Evolutionary conservation across 768 basidiomycete species (phyloP), one percentile per base, ranked within the genome.

Genomic region (Leucosporidium creatinivorum): DNA sequence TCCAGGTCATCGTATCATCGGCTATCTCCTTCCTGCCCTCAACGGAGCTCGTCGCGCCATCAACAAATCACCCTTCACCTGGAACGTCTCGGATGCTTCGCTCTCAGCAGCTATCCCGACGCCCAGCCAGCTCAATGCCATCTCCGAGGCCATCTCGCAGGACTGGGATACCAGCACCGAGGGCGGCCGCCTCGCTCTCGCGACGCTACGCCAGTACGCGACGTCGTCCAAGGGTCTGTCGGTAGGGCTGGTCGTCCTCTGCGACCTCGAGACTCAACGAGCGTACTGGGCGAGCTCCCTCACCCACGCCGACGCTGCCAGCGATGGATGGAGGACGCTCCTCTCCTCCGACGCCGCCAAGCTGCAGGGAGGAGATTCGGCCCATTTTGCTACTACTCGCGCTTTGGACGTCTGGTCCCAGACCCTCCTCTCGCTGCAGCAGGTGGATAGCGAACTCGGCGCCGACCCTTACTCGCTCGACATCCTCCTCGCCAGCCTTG

Each of bases 41-140:
- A 90, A 93, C 77, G 92, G 92, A 10, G 80, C 93, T 33, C 90
- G 91, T 76, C 85, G 92, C 47, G 90, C 92, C 8, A 84, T 92
- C 67, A 89, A 85, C 55, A 89, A 89, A 5, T 87, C 86, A 3
- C 81, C 85, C 2, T 91, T 88, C 75, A 80, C 83, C 30, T 93
- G 91, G 90, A 84, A 83, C 18, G 74, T 84, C 47, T 69, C 78
- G 2, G 86, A 89, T 72, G 91, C 51, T 26, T 30, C 39, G 51
- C 65, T 26, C 23, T 23, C 51, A 19, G 17, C 4, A 21, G 33
- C 52, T 21, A 17, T 6, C 21, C 49, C 17, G 33, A 33, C 50
- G n/a, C 21, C 10, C n/a, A 33, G 36, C n/a, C 26, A 13, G 18
- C 31, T 39, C 33, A 50, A n/a, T 18, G 30, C 9, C 23, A 28